phyloP scores from a whole-genome alignment of 306 rosid genomes.

The Rubus parviflorus region DNA sequence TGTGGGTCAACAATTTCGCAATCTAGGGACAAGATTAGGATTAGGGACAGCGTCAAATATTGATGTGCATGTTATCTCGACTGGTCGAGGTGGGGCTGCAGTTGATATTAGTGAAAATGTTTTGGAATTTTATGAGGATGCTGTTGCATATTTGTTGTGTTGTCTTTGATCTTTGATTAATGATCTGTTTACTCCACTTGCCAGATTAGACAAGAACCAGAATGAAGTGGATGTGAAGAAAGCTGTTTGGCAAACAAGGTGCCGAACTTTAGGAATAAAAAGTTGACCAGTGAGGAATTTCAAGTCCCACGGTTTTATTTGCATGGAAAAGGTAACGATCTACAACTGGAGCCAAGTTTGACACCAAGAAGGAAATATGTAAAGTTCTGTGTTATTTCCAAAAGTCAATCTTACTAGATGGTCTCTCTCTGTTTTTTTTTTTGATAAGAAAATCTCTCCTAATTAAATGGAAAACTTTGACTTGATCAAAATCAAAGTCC shows the following conservation, averaged over 20 bases:
- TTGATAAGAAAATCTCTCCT: not conserved
- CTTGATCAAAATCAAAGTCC: not conserved
- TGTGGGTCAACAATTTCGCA: slow-evolving; percentile 25
- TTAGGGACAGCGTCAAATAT: not conserved
- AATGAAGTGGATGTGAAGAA: not conserved
- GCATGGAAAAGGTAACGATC: slow-evolving; percentile 12
- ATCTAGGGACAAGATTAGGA: slow-evolving; percentile 9
- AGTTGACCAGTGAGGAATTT: not conserved
- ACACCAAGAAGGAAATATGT: not conserved
- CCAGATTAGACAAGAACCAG: not conserved
- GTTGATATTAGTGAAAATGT: not conserved
- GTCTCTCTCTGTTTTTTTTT: not conserved
- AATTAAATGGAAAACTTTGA: not conserved
- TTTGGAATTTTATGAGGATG: not conserved
- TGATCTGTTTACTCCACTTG: slow-evolving; percentile 4
- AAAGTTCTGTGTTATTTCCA: not conserved
- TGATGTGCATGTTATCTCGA: slow-evolving; percentile 16
- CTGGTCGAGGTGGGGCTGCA: slow-evolving; percentile 17
- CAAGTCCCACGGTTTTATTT: not conserved
- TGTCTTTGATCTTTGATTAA: slow-evolving; percentile 21
- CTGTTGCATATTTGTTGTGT: not conserved
- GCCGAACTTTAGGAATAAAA: not conserved
- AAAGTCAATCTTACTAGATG: not conserved
- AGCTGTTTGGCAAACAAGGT: not conserved
- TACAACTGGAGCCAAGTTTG: not conserved